Conservation (phyloP, 1,284 basidiomycete genomes). For the Melampsora occidentalis region DNA sequence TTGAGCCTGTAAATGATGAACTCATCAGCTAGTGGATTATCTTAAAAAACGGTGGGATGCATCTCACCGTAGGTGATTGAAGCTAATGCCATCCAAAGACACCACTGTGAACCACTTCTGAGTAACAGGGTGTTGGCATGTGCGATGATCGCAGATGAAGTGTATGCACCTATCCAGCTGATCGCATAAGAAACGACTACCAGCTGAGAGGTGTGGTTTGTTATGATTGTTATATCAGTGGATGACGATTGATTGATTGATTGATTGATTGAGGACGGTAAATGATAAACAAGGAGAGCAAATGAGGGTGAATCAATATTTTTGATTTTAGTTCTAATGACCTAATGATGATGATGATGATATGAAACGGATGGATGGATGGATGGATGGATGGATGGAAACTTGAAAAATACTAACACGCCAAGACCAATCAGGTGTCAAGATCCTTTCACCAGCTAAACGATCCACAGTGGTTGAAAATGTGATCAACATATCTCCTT, state of each 20-base stretch:
- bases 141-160: slow-evolving; percentile 34
- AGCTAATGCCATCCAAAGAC: slow-evolving; percentile 32
- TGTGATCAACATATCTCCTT: neutral
- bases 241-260: neutral
- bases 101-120: slow-evolving; percentile 19
- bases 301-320: neutral
- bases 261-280: neutral
- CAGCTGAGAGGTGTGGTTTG: slow-evolving; percentile 10
- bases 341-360: neutral
- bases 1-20: neutral
- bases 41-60: too few species aligned
- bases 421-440: neutral
- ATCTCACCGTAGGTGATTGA: slow-evolving; percentile 29
- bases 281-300: neutral
- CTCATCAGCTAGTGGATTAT: too few species aligned
- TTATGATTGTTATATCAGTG: neutral
- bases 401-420: neutral
- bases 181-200: slow-evolving; percentile 36
- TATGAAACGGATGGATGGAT: neutral
- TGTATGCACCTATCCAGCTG: slow-evolving; percentile 37
- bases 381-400: neutral
- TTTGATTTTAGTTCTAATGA: neutral
- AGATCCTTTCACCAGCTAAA: neutral
- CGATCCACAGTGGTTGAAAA: neutral
- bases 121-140: slow-evolving; percentile 32